Evolutionary conservation across 768 basidiomycete genomes (phyloP).

Genomic region (Suillus plorans): DNA sequence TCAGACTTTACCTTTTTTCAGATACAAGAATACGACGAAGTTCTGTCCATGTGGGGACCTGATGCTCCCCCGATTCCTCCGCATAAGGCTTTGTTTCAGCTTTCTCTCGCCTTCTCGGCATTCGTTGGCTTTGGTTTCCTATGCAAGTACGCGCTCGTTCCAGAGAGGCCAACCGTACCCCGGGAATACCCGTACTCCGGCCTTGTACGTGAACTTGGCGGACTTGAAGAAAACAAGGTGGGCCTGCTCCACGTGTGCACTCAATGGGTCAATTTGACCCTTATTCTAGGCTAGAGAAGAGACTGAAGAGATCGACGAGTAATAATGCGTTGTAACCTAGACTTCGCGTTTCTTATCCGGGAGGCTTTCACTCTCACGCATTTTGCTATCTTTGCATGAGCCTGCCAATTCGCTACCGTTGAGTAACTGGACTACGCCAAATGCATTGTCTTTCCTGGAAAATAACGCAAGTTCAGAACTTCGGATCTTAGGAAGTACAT

Average conservation of each 20-base stretch:
- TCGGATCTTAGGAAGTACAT: not conserved
- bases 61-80: constrained; percentile 67
- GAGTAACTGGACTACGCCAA: not conserved
- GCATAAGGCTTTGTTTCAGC: constrained; percentile 60
- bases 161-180: constrained; percentile 63
- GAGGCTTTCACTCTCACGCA: not conserved
- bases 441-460: not conserved
- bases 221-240: constrained; percentile 77
- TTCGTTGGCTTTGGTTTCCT: constrained; percentile 65
- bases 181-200: constrained; percentile 80
- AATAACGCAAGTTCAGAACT: not conserved
- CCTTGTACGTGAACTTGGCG: constrained; percentile 75
- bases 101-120: constrained; percentile 57
- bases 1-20: constrained; percentile 30
- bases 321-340: constrained; percentile 17
- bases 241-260: constrained; percentile 16
- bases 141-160: constrained; percentile 54
- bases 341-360: constrained; percentile 9
- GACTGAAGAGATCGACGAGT: constrained; percentile 31
- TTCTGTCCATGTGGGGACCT: constrained; percentile 86
- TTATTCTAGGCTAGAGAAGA: constrained; percentile 37
- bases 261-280: not conserved
- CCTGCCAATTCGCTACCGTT: not conserved
- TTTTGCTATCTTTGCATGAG: not conserved
- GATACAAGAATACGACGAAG: constrained; percentile 81